Base-by-base conservation (phyloP, 805 yeast species). In the Allodekkera sacchari region DNA sequence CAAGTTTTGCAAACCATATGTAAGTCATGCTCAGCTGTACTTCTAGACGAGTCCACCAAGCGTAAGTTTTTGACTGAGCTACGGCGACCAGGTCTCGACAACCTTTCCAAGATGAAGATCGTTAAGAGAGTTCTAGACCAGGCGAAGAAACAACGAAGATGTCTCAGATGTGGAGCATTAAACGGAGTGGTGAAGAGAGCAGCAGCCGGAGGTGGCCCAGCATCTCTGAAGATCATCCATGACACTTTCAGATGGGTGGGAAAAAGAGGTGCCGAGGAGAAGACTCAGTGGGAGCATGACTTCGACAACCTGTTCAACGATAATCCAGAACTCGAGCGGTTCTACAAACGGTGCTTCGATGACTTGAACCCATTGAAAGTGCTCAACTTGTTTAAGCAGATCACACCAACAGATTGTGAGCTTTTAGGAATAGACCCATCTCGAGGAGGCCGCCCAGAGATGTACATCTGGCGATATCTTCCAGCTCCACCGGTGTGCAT, bases 401-500 rank as follows among this genome's bases (percentile, higher is more conserved):
- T 92, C 18, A 58, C 71, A 25, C 88, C 96, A 0, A 70, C 74
- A 27, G 98, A 92, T 50, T 88, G 96, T 61, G 96, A 89, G 57
- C 66, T 92, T 13, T 61, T 92, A 20, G 99, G 98, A 34, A 75
- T 92, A 33, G 92, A 92, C 49, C 74, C 96, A 1, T 70, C 83
- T 4, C 72, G 76, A 44, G 84, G 87, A 23, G 96, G 96, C 28
- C 70, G 96, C 43, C 98, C 97, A 5, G 97, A 89, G 59, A 84
- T 82, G 69, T 92, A 88, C 55, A 74, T 92, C 24, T 92, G 98
- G 99, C 74, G 95, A 51, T 92, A 88, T 53, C 68, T 92, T 33
- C 98, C 98, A 0, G 97, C 97, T 0, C 98, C 99, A 1, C 99
- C 99, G 0, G 96, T 94, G 13, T 92, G 98, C 67, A 92, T 92